These are phyloP conservation scores for Schizochytrium sp. DNA, from an alignment of 108 stramenopile genomes.

Conservation along the genomic window DNA sequence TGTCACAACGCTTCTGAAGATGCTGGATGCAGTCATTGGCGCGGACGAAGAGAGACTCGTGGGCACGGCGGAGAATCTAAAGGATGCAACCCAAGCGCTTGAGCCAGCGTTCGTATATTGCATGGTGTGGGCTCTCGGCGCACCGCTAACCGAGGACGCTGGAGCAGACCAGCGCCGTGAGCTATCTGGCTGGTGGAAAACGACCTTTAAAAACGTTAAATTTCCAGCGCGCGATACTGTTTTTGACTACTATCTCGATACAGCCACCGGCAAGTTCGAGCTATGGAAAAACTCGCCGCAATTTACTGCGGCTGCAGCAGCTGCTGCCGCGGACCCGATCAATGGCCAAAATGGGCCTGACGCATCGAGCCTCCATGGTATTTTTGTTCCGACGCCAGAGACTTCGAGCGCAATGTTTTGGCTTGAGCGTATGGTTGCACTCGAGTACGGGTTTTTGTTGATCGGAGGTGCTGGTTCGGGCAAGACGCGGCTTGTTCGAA, in stretches of 20 bases:
- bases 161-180: constrained; percentile 65
- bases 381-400: constrained; percentile 64
- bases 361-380: background rate
- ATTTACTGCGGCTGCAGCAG: constrained; percentile 38
- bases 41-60: constrained; percentile 30
- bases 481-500: constrained; percentile 57
- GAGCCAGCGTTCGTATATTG: constrained; percentile 66
- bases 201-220: constrained; percentile 62
- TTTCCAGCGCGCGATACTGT: constrained; percentile 66
- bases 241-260: constrained; percentile 76
- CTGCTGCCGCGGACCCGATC: background rate
- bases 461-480: constrained; percentile 55
- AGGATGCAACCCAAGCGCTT: constrained; percentile 36
- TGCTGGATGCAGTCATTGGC: constrained; percentile 58
- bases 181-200: constrained; percentile 65
- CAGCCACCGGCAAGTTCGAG: constrained; percentile 54
- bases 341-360: too few species aligned
- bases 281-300: constrained; percentile 53
- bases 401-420: constrained; percentile 57
- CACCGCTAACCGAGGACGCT: constrained; percentile 52
- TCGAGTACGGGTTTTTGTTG: constrained; percentile 52
- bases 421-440: constrained; percentile 48
- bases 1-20: constrained; percentile 56
- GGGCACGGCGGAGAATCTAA: background rate
- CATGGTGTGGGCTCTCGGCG: constrained; percentile 66